Evolutionary conservation across 768 basidiomycete genomes (phyloP).

Genomic region (Crepidotus variabilis): DNA sequence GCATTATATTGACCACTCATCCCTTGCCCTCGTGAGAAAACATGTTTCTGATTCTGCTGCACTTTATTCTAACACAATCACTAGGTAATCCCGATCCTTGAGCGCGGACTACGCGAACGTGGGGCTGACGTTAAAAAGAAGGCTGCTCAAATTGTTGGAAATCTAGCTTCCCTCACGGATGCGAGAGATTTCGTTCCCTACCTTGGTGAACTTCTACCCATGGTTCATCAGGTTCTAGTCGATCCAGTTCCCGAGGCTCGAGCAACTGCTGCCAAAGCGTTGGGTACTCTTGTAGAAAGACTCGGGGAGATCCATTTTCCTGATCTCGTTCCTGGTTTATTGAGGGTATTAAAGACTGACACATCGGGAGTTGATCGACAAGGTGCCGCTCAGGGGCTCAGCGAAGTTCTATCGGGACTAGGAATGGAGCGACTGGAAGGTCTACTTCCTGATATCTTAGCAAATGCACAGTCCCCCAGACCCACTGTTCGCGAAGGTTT

Average conservation of each 20-base stretch:
- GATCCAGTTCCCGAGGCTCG: constrained; percentile 98
- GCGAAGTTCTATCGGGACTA: constrained; percentile 90
- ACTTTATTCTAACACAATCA: constrained; percentile 1
- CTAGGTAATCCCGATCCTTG: constrained; percentile 91
- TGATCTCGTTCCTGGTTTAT: constrained; percentile 84
- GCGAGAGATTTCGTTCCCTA: constrained; percentile 94
- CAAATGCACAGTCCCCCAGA: constrained; percentile 84
- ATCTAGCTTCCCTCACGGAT: constrained; percentile 86
- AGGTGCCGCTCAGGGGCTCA: constrained; percentile 95
- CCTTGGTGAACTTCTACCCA: constrained; percentile 79
- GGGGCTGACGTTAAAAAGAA: constrained; percentile 94
- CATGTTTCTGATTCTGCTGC: not conserved
- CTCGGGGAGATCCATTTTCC: constrained; percentile 95
- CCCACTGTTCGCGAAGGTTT: constrained; percentile 96
- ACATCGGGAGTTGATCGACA: constrained; percentile 95
- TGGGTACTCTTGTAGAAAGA: constrained; percentile 95
- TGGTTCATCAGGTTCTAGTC: constrained; percentile 89
- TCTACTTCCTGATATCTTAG: constrained; percentile 89
- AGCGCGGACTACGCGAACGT: constrained; percentile 88
- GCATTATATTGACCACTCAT: constrained; percentile 97
- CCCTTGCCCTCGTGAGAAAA: constrained; percentile 77
- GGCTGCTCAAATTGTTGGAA: constrained; percentile 97
- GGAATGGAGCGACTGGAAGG: constrained; percentile 98
- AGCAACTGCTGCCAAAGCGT: constrained; percentile 93
- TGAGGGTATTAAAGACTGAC: constrained; percentile 87